A percentile compares a stretch with the other conserved stretches of the same genome.
These are phyloP conservation scores for Diplodia corticola DNA, from an alignment of 2,329 filamentous ascomycete species.

Conservation along the genomic window DNA sequence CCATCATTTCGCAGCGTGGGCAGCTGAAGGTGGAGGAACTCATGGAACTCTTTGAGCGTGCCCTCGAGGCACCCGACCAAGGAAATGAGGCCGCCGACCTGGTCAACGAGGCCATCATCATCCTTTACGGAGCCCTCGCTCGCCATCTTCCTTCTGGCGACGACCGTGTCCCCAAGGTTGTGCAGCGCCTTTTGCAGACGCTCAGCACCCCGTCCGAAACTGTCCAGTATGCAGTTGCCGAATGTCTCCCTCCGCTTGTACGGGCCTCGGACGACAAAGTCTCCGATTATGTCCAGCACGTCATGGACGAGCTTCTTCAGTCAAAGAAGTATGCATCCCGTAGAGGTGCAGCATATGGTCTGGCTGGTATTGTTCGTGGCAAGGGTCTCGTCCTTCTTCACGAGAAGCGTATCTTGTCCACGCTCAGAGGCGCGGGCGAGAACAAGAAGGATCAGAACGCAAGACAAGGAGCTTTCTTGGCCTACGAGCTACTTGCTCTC, in stretches of 20 bases:
- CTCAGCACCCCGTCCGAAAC: conserved; percentile 93
- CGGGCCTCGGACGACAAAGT: conserved; percentile 76
- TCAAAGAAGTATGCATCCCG: conserved; percentile 91
- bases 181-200: conserved; percentile 81
- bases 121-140: conserved; percentile 92
- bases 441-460: conserved; percentile 93
- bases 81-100: conserved; percentile 79
- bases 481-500: conserved; percentile 85
- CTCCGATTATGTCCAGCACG: conserved; percentile 74
- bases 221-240: conserved; percentile 93
- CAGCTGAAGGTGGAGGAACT: conserved; percentile 80
- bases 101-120: conserved; percentile 95
- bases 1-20: conserved; percentile 78
- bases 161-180: conserved; percentile 80
- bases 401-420: conserved; percentile 83
- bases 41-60: conserved; percentile 88
- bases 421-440: conserved; percentile 78
- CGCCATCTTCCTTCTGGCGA: conserved; percentile 85
- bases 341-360: conserved; percentile 89
- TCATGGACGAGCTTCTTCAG: conserved; percentile 78
- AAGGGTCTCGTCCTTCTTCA: conserved; percentile 78
- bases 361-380: conserved; percentile 88
- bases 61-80: conserved; percentile 81
- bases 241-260: conserved; percentile 90
- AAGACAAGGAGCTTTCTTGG: conserved; percentile 83